A percentile compares a stretch with the other conserved stretches of the same genome.
phyloP scores from a whole-genome alignment of 495 filamentous ascomycete species.

The Daldinia childiae region DNA sequence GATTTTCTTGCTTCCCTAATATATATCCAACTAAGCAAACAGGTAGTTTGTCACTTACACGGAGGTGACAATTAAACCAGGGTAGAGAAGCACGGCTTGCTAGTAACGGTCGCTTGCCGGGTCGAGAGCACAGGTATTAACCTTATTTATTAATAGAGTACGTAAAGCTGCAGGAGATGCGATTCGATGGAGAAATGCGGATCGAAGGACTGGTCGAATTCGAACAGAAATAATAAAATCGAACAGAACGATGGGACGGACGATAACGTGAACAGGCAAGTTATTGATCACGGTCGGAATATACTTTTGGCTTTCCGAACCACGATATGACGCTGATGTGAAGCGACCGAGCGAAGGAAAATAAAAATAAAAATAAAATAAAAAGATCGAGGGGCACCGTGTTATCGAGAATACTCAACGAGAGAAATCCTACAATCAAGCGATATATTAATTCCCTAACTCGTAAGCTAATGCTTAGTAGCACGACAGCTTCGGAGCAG shows the following conservation, averaged over 20 bases:
- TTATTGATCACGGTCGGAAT: conserved; percentile 30
- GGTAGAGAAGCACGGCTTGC: conserved; percentile 16
- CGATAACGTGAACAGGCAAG: conserved; percentile 30
- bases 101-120: conserved; percentile 25
- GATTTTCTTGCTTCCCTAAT: conserved; percentile 1
- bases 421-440: conserved; percentile 30
- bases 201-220: conserved; percentile 23
- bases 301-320: conserved; percentile 31
- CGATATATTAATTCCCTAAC: conserved; percentile 33
- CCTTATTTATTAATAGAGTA: conserved; percentile 44
- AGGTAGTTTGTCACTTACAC: conserved; percentile 35
- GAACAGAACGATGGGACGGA: conserved; percentile 23
- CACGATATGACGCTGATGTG: conserved; percentile 29
- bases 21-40: conserved; percentile 22
- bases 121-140: conserved; percentile 28
- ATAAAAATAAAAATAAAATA: background rate
- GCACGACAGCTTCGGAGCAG: conserved; percentile 25
- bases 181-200: conserved; percentile 35
- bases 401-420: conserved; percentile 35
- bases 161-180: conserved; percentile 36
- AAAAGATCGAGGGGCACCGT: conserved; percentile 31
- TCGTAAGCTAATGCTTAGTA: conserved; percentile 14
- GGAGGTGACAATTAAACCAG: conserved; percentile 15
- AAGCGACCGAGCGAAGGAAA: conserved; percentile 20
- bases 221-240: conserved; percentile 22